Base-by-base conservation (phyloP, 2,329 filamentous ascomycete genomes). In the Neonectria faginata region DNA sequence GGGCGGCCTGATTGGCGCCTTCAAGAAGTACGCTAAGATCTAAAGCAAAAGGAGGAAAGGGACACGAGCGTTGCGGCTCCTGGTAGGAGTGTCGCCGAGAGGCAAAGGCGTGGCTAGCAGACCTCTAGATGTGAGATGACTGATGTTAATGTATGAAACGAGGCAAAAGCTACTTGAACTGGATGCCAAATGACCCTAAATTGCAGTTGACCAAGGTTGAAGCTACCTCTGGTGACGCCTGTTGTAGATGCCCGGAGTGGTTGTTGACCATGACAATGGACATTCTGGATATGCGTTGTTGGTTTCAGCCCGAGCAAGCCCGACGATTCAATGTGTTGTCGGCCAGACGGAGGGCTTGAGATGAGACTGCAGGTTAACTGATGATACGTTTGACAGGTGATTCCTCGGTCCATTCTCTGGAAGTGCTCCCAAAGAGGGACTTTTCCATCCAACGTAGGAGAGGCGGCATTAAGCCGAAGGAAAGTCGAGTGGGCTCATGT, bases 1-100 rank as follows among this genome's bases (percentile, higher is more conserved):
- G 11, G 93, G 90, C 68, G 93, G 94, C 29, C 85, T 99, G 71
- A 94, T 99, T 80, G 91, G 91, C 65, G 93, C 92, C 10, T 99
- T 97, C 85, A 97, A 97, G 91, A 89, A 91, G 83, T 89, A 85
- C 70, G 79, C 83, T 25, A 82, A 83, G 73, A 78, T 83, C 66
- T 88, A 81, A 83, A 68, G 59, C 56, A 55, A 29, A 39, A 31
- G 50, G 57, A 51, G 57, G 52, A 50, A 63, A 69, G 48, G 58
- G n/a, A 57, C 31, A 27, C 66, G 62, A 57, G 59, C 62, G 54
- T 18, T 16, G 20, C 33, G 36, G 31, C 16, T 50, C 5, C n/a
- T 39, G 48, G 45, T 22, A 50, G 3, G 29, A 51, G 29, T n/a
- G 27, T 14, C 53, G 42, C 27, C 9, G 20, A 18, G 29, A 31